Conservation (phyloP, 306 rosid genomes). For the Alnus rubra region DNA sequence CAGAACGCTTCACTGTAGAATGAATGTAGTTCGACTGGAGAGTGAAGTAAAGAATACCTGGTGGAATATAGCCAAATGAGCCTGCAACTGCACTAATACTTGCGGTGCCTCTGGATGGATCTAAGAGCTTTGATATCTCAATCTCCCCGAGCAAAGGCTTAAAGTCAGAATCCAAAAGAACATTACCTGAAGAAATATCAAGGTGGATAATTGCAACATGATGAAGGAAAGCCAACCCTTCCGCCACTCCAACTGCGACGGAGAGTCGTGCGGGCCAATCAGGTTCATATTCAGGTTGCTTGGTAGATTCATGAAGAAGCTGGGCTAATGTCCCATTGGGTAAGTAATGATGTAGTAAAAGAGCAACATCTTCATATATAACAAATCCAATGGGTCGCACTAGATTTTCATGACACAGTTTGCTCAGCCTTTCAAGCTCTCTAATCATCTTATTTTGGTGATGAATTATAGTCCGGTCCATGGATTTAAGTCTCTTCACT, state of each 20-base stretch:
- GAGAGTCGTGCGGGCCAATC: constrained; percentile 88
- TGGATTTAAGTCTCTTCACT: constrained; percentile 85
- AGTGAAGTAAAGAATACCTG: constrained; percentile 45
- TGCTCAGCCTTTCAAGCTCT: constrained; percentile 94
- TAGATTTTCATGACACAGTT: constrained; percentile 81
- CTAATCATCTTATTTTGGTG: constrained; percentile 97
- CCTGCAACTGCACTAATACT: constrained; percentile 99
- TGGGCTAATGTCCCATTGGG: constrained; percentile 84
- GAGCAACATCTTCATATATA: constrained; percentile 92
- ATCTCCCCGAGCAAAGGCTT: constrained; percentile 91
- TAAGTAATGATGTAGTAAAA: constrained; percentile 81
- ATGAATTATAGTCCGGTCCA: constrained; percentile 93
- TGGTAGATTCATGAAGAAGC: constrained; percentile 83
- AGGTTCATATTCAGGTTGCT: constrained; percentile 78
- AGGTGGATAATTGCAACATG: constrained; percentile 93
- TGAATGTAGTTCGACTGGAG: too few species aligned
- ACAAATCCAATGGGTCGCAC: constrained; percentile 90
- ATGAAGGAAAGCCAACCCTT: constrained; percentile 96
- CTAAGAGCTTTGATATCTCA: constrained; percentile 94
- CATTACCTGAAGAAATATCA: constrained; percentile 88
- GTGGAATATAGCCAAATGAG: constrained; percentile 98
- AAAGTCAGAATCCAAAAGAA: constrained; percentile 78
- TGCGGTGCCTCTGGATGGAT: constrained; percentile 93
- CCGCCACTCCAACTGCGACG: constrained; percentile 89
- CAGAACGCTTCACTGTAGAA: too few species aligned